These are phyloP conservation scores for Entamoeba moshkovskii DNA, from an alignment of 208 protist genomes.

Conservation along the genomic window DNA sequence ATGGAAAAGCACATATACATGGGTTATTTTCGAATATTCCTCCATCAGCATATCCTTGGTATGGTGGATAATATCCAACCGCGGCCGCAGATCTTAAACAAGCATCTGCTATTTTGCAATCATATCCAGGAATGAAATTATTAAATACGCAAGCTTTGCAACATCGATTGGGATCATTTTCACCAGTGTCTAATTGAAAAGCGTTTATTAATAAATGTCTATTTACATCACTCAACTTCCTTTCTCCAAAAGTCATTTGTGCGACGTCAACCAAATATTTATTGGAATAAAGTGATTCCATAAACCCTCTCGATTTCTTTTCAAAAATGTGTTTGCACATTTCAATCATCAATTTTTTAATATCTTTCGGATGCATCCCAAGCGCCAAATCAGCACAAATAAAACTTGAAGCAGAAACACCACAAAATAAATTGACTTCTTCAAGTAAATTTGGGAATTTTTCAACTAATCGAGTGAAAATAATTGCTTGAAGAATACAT, in stretches of 20 bases:
- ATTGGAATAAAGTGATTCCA: neutral
- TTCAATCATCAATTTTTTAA: neutral
- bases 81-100: neutral
- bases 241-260: neutral
- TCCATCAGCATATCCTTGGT: neutral
- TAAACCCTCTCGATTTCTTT: neutral
- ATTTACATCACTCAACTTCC: neutral
- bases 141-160: neutral
- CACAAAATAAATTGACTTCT: neutral
- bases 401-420: neutral
- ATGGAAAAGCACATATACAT: neutral
- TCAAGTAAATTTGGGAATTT: neutral
- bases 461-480: neutral
- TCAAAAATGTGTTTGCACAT: neutral
- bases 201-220: neutral
- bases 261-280: neutral
- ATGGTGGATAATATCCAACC: neutral
- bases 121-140: neutral
- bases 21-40: neutral
- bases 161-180: neutral
- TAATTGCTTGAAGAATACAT: neutral
- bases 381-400: neutral
- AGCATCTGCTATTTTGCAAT: neutral
- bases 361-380: neutral
- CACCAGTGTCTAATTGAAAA: neutral